Evolutionary conservation across 129 eudicot species (phyloP).

Genomic region (Heracleum sosnowskyi): DNA sequence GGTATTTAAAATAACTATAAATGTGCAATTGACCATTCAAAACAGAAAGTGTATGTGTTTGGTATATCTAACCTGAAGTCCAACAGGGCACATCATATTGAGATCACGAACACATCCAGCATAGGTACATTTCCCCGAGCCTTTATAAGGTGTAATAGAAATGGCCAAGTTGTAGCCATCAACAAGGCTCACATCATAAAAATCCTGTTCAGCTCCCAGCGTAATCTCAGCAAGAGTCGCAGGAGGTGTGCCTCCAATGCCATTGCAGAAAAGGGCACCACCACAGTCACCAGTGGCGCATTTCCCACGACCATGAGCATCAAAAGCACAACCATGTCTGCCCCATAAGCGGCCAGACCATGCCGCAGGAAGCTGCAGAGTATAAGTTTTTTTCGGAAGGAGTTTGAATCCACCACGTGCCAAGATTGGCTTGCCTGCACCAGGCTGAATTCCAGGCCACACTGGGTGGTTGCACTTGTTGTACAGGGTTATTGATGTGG

Average conservation of each 20-base stretch:
- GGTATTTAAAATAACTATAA: neutral
- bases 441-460: slow-evolving; percentile 95
- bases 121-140: slow-evolving; percentile 59
- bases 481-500: slow-evolving; percentile 58
- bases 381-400: slow-evolving; percentile 46
- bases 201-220: slow-evolving; percentile 74
- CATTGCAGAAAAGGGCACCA: slow-evolving; percentile 77
- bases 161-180: slow-evolving; percentile 92
- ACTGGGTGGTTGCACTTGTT: slow-evolving; percentile 86
- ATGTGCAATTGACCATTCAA: neutral
- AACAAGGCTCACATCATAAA: slow-evolving; percentile 87
- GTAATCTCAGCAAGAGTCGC: slow-evolving; percentile 91
- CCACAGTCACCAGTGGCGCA: slow-evolving; percentile 98
- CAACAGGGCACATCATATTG: slow-evolving; percentile 86
- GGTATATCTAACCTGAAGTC: slow-evolving; percentile 58
- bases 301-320: slow-evolving; percentile 59
- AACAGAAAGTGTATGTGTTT: neutral
- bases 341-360: slow-evolving; percentile 99
- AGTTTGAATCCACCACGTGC: slow-evolving; percentile 90
- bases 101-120: slow-evolving; percentile 92
- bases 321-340: slow-evolving; percentile 81
- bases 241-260: slow-evolving; percentile 84
- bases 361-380: slow-evolving; percentile 54
- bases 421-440: slow-evolving; percentile 62
- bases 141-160: slow-evolving; percentile 60